These are phyloP conservation scores for Taxawa tesnikishii DNA, from an alignment of 2,329 filamentous ascomycete species.

Conservation along the genomic window DNA sequence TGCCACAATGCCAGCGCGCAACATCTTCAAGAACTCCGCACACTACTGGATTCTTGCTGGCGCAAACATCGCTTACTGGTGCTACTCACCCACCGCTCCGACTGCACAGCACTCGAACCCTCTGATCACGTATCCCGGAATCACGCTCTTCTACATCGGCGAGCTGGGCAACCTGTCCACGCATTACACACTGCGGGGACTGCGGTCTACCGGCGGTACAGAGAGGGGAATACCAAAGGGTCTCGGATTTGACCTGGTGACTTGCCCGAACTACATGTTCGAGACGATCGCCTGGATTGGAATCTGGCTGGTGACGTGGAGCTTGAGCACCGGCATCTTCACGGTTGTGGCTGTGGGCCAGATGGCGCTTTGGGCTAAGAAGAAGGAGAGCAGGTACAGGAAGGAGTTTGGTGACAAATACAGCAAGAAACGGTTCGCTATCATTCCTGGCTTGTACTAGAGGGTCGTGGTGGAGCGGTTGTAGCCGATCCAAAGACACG, in stretches of 20 bases:
- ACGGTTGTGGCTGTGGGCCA: conserved; percentile 58
- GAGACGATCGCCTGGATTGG: conserved; percentile 80
- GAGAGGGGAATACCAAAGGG: conserved; percentile 81
- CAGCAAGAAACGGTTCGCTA: conserved; percentile 80
- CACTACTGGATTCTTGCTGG: conserved; percentile 91
- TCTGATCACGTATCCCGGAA: conserved; percentile 50
- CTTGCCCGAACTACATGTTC: conserved; percentile 95
- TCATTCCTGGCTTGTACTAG: conserved; percentile 66
- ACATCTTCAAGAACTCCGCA: conserved; percentile 88
- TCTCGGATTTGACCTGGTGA: conserved; percentile 74
- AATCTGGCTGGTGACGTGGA: conserved; percentile 66
- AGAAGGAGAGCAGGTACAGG: conserved; percentile 84
- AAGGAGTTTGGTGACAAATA: conserved; percentile 88
- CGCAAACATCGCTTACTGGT: conserved; percentile 67
- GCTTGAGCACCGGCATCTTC: conserved; percentile 67
- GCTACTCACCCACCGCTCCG: conserved; percentile 65
- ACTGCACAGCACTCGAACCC: conserved; percentile 39
- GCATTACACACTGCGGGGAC: conserved; percentile 64
- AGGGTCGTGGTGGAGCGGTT: background rate
- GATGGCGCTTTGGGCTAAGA: conserved; percentile 80
- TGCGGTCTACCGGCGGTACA: conserved; percentile 68
- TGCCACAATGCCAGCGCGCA: conserved; percentile 80
- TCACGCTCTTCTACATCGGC: conserved; percentile 62
- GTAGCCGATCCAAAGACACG: background rate
- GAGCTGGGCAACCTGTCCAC: conserved; percentile 71